A percentile compares a stretch with the other conserved stretches of the same genome.
Evolutionary conservation across 768 basidiomycete species (phyloP).

Genomic region (Phaeotremella skinneri): DNA sequence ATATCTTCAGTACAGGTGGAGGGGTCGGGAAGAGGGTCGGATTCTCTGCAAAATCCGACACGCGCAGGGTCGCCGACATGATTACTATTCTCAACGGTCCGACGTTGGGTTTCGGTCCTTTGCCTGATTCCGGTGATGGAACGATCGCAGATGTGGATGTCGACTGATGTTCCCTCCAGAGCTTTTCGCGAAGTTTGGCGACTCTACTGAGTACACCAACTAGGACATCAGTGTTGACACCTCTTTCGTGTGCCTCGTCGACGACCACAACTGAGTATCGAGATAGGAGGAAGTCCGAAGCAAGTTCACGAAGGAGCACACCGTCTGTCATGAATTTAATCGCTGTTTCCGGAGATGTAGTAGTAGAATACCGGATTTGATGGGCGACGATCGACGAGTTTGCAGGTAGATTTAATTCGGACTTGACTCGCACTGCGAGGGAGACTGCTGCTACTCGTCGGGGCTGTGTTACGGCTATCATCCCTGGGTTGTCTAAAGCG

Average conservation of each 20-base stretch:
- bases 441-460: slow-evolving; percentile 96
- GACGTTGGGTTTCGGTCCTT: slow-evolving; percentile 7
- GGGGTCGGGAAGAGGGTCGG: slow-evolving; percentile 70
- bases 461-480: slow-evolving; percentile 97
- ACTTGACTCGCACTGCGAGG: slow-evolving; percentile 87
- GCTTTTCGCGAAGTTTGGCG: slow-evolving; percentile 77
- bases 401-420: slow-evolving; percentile 80
- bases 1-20: slow-evolving; percentile 87
- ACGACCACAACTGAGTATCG: slow-evolving; percentile 94
- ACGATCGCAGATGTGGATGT: slow-evolving; percentile 7
- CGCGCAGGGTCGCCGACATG: slow-evolving; percentile 96
- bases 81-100: slow-evolving; percentile 88
- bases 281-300: slow-evolving; percentile 85
- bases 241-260: slow-evolving; percentile 96
- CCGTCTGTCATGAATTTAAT: slow-evolving; percentile 99
- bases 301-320: slow-evolving; percentile 86
- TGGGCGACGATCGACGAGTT: slow-evolving; percentile 74
- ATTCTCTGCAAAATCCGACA: slow-evolving; percentile 88
- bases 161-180: slow-evolving; percentile 75
- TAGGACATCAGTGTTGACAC: slow-evolving; percentile 96
- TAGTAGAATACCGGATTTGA: slow-evolving; percentile 96
- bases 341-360: slow-evolving; percentile 79
- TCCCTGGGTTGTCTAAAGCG: slow-evolving; percentile 84
- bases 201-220: slow-evolving; percentile 96
- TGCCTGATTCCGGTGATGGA: slow-evolving; percentile 6